Base-by-base conservation (phyloP, 257 asterid species). In the Perilla frutescens region DNA sequence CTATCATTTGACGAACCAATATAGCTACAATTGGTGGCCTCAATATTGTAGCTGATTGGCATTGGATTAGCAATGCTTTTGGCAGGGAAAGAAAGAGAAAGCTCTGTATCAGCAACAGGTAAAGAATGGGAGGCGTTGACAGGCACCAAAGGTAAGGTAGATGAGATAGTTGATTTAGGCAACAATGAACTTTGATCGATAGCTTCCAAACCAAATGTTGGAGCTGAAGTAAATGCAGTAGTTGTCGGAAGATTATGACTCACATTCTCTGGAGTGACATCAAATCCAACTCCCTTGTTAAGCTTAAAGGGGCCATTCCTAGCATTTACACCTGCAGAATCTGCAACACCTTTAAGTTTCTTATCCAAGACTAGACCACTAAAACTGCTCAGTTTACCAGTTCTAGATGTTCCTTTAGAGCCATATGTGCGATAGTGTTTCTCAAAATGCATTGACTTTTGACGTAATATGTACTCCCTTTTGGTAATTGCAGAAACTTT, bases 81-180 rank as follows among this genome's bases (percentile, higher is more conserved):
- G 68, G 93, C 79, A 61, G 97, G 96, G 50, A 89, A 82, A 0
- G 97, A 89, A 57, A 94, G 96, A 43, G 97, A 94, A 37, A 91
- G 95, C 85, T 91, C 97, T 0, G 97, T 90, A 74, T 87, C 97
- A 58, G 98, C 89, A 74, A 77, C 84, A n/a, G 97, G 78, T 55
- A 88, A 71, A 8, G 90, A 68, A 71, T 81, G 83, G 60, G 83
- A 50, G 55, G 81, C 13, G 26, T 74, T 75, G 66, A 58, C 68
- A 0, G 80, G 78, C 53, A 78, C 73, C 68, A 70, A 55, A 34
- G 85, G 84, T 36, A 67, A 70, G 72, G 79, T 41, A 64, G 85
- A 78, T 7, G 82, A 78, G 79, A 75, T 31, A 77, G 65, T 77
- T 45, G 91, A 76, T 65, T 79, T 72, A 48, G 84, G 80, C 67